Evolutionary conservation across 2,329 filamentous ascomycete genomes (phyloP).

Genomic region (Aspergillus chevalieri): DNA sequence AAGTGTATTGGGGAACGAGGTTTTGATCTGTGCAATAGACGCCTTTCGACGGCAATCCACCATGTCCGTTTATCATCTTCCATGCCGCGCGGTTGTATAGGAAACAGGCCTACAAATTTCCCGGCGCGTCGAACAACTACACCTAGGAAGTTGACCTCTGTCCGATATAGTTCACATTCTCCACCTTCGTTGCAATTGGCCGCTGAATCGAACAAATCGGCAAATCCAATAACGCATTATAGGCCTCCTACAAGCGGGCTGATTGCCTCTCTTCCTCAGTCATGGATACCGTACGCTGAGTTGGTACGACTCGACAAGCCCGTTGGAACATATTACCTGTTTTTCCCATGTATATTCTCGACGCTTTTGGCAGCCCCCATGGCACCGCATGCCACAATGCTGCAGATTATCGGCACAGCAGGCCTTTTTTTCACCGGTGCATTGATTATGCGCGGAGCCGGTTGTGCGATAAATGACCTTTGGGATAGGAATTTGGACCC

Average conservation of each 20-base stretch:
- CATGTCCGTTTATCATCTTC: background rate
- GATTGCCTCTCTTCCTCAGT: constrained; percentile 40
- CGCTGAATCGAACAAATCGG: background rate
- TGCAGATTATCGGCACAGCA: constrained; percentile 33
- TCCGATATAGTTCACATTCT: background rate
- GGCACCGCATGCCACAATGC: constrained; percentile 23
- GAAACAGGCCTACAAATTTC: background rate
- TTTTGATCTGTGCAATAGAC: background rate
- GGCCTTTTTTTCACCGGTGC: constrained; percentile 39
- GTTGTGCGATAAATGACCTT: constrained; percentile 53
- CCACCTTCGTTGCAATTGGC: background rate
- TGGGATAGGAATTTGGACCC: constrained; percentile 51
- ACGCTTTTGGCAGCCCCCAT: constrained; percentile 40
- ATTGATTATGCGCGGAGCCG: constrained; percentile 46
- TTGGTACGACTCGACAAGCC: constrained; percentile 43
- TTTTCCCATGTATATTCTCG: constrained; percentile 48
- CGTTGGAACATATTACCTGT: constrained; percentile 48
- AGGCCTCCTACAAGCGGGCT: constrained; percentile 42
- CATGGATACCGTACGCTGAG: constrained; percentile 38
- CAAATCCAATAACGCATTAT: constrained; percentile 30
- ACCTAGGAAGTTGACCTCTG: background rate
- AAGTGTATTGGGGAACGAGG: background rate
- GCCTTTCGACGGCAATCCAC: background rate
- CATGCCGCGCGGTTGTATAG: background rate
- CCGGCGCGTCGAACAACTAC: background rate